Evolutionary conservation across 176 grass and related monocot species (phyloP).

Genomic region (Triticum monococcum): DNA sequence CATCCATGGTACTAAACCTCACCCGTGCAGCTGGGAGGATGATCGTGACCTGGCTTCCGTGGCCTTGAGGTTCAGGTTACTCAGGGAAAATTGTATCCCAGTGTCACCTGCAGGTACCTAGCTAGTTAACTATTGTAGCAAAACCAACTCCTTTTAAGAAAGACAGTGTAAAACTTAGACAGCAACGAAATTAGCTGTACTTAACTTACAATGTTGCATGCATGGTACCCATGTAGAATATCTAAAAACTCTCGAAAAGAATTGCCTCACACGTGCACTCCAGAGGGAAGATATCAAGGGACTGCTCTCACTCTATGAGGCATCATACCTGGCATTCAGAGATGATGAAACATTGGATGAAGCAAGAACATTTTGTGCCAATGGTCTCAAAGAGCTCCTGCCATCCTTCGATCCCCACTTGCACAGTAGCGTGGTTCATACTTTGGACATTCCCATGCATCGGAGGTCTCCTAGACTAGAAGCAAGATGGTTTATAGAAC

Average conservation of each 20-base stretch:
- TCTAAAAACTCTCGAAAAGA: no score
- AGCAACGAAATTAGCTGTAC: no score
- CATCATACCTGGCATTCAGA: slow-evolving; percentile 25
- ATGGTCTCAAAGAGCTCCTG: not conserved
- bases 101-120: slow-evolving; percentile 28
- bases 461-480: slow-evolving; percentile 18
- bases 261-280: no score
- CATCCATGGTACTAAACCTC: not conserved
- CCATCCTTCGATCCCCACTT: not conserved
- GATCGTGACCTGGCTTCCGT: not conserved
- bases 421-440: slow-evolving; percentile 6
- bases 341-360: slow-evolving; percentile 22
- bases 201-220: no score
- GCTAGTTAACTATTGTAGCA: no score
- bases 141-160: no score
- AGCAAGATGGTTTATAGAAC: slow-evolving; percentile 22
- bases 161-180: no score
- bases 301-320: slow-evolving; percentile 32
- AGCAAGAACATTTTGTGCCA: not conserved
- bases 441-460: slow-evolving; percentile 13
- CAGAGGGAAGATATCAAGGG: not conserved
- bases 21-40: no score
- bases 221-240: no score
- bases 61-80: slow-evolving; percentile 43
- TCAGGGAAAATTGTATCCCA: slow-evolving; percentile 28